Evolutionary conservation across 1,284 basidiomycete species (phyloP), one percentile per base, ranked within the genome.

Genomic region (Inonotus hispidus): DNA sequence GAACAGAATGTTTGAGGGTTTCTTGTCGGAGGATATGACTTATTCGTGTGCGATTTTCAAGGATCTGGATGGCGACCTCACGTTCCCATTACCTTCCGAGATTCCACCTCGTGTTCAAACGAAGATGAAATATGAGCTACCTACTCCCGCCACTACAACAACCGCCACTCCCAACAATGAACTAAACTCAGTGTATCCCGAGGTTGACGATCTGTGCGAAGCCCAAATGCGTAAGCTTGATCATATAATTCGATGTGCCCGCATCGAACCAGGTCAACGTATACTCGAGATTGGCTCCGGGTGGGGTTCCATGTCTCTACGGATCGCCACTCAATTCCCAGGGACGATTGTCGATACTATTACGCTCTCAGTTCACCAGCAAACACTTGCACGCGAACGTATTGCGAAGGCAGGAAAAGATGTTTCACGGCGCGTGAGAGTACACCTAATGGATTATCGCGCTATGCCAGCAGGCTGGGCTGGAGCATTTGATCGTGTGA

Each of bases 271-370:
- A 0, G 83, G 82, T 1, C 81, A 90, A 63, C 80, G 83, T 38
- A 82, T 92, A 0, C 79, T 93, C 37, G 90, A 93, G 70, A 91
- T 93, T 61, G 90, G 90, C 11, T 87, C 85, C 27, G 90, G 90
- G 1, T 93, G 90, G 90, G 90, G 90, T 1, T 83, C 85, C 3
- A 78, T 93, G 64, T 83, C 90, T 2, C 85, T 92, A 59, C 79
- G 84, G 56, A 82, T 88, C 47, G 79, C 79, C 2, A 71, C 74
- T 39, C 77, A 73, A 10, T 72, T 81, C 53, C 76, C 84, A 1
- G 79, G 77, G 27, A 87, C 85, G 57, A 81, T 76, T 0, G 79
- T 92, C 59, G 89, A 93, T 70, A 88, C 88, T 2, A 74, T 93
- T 61, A 93, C 90, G 4, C 80, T 93, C 8, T 90, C 87, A 0